Evolutionary conservation across 1,284 basidiomycete species (phyloP).

Genomic region (Mycosarcoma mackinlayi): DNA sequence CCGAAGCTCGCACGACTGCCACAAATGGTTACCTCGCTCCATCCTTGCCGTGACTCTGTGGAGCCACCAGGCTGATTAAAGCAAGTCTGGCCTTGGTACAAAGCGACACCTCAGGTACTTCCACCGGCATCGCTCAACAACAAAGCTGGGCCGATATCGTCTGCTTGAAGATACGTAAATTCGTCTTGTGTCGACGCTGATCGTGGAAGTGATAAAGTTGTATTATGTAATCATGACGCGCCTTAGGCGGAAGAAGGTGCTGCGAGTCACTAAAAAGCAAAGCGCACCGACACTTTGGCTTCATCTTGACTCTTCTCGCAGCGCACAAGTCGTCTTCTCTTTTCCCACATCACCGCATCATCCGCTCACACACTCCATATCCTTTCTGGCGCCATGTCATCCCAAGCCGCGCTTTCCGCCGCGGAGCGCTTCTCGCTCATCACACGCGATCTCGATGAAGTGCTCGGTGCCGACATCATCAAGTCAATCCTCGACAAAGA

Average conservation of each 20-base stretch:
- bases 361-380: background rate
- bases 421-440: constrained; percentile 85
- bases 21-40: too few relatives aligned
- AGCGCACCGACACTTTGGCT: background rate
- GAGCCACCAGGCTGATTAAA: too few relatives aligned
- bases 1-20: too few relatives aligned
- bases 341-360: constrained; percentile 6
- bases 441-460: constrained; percentile 86
- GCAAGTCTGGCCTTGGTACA: too few relatives aligned
- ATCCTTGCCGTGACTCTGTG: too few relatives aligned
- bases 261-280: constrained; percentile 22
- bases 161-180: too few relatives aligned
- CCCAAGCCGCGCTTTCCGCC: constrained; percentile 54
- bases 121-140: too few relatives aligned
- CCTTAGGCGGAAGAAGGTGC: background rate
- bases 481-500: constrained; percentile 81
- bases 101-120: too few relatives aligned
- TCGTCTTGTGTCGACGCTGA: background rate
- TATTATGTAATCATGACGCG: constrained; percentile 21
- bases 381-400: constrained; percentile 23
- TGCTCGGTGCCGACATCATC: constrained; percentile 85
- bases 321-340: too few relatives aligned
- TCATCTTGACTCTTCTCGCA: background rate
- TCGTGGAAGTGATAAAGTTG: background rate
- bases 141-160: too few relatives aligned